Evolutionary conservation across 192 early-diverging fungal genomes (phyloP).

Genomic region (Entomortierella beljakovae): DNA sequence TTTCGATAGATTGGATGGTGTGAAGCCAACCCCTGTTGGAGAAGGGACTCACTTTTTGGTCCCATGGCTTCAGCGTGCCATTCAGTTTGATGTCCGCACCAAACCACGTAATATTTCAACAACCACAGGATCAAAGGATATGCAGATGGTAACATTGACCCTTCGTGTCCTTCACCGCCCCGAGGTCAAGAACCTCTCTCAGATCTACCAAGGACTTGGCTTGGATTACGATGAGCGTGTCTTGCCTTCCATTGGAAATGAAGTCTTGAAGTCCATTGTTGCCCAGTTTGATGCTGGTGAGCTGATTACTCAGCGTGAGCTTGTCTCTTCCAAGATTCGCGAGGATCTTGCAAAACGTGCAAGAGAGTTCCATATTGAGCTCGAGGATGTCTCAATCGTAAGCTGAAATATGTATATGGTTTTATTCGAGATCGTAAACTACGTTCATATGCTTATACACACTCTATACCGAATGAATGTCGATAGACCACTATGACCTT

Average conservation of each 20-base stretch:
- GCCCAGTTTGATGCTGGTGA: constrained; percentile 99
- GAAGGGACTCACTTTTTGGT: constrained; percentile 99
- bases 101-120: constrained; percentile 97
- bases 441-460: background rate
- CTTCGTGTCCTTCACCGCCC: constrained; percentile 94
- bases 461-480: background rate
- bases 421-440: too few relatives aligned
- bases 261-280: constrained; percentile 98
- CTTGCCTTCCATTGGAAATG: constrained; percentile 98
- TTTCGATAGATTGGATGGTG: constrained; percentile 95
- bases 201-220: constrained; percentile 92
- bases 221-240: constrained; percentile 98
- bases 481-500: constrained; percentile 96
- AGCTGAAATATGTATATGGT: constrained; percentile 19
- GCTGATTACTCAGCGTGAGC: constrained; percentile 98
- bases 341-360: constrained; percentile 95
- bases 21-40: constrained; percentile 77
- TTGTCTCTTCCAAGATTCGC: constrained; percentile 91
- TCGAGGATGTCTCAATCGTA: constrained; percentile 99
- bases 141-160: constrained; percentile 98
- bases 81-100: constrained; percentile 93
- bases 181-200: constrained; percentile 76
- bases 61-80: constrained; percentile 94
- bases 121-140: constrained; percentile 98
- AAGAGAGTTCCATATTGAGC: constrained; percentile 93